Evolutionary conservation across 2,329 filamentous ascomycete species (phyloP).

Genomic region (Dryadomyces quercivorus): DNA sequence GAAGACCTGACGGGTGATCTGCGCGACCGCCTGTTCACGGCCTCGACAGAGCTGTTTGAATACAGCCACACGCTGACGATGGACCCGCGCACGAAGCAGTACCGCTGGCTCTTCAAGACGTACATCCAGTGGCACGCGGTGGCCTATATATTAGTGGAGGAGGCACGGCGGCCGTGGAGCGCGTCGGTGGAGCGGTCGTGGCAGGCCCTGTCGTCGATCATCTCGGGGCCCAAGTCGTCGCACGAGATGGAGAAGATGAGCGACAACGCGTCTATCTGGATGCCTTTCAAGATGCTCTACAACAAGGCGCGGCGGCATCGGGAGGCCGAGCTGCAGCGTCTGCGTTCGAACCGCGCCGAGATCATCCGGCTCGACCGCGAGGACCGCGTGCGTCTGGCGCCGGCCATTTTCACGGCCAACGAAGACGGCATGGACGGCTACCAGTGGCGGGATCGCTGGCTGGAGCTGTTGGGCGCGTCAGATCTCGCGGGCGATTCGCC

Average conservation of each 20-base stretch:
- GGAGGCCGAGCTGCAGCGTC: conserved; percentile 34
- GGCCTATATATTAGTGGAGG: conserved; percentile 41
- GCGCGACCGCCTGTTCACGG: conserved; percentile 29
- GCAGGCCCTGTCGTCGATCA: conserved; percentile 18
- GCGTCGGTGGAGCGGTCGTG: conserved; percentile 17
- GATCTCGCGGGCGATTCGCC: conserved; percentile 9
- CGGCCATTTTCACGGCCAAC: conserved; percentile 33
- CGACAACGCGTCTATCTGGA: conserved; percentile 35
- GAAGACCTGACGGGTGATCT: conserved; percentile 18
- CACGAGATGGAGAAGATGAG: conserved; percentile 31
- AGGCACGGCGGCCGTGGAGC: conserved; percentile 29
- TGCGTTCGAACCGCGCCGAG: conserved; percentile 34
- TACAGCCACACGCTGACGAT: conserved; percentile 41
- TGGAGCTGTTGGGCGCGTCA: conserved; percentile 28
- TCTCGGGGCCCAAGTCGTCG: conserved; percentile 18
- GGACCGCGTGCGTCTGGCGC: conserved; percentile 30
- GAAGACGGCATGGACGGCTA: conserved; percentile 32
- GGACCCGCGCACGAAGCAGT: conserved; percentile 34
- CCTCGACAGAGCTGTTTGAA: conserved; percentile 42
- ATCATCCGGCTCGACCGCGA: conserved; percentile 35
- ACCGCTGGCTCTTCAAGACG: conserved; percentile 47
- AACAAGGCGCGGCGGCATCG: conserved; percentile 39
- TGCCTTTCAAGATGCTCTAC: conserved; percentile 42
- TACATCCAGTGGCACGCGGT: conserved; percentile 49
- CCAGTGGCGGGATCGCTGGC: conserved; percentile 40